Evolutionary conservation across 805 yeast species (phyloP), one percentile per base, ranked within the genome.

Genomic region (Grigorovia humatica): DNA sequence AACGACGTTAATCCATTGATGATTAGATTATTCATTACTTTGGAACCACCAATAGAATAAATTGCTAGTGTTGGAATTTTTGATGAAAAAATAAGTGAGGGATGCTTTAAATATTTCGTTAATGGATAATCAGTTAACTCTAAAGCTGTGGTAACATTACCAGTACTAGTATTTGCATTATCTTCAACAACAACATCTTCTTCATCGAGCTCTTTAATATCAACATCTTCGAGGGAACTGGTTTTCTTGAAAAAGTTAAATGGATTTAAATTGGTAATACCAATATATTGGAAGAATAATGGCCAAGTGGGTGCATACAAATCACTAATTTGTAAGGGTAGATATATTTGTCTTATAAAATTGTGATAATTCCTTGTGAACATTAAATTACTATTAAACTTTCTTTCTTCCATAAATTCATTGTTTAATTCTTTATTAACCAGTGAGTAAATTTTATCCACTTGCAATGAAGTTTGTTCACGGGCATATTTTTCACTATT

Each of bases 291-390:
- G 47, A 80, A 62, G 52, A 83, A 77, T 3, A 84, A 78, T 43
- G 82, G 85, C 54, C 80, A 64, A 0, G 85, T 76, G 4, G 95
- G 87, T 57, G 90, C 95, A 61, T 90, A 73, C 58, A 89, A 82
- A 68, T 93, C 97, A n/a, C 73, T 50, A 5, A 86, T 43, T 12
- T 83, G 79, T 23, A 91, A 74, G 19, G 78, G 75, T 27, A 79
- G 79, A 47, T 78, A 74, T 29, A 90, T 71, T 43, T 77, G 74
- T 55, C 83, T 78, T 40, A 78, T 73, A 38, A 82, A 67, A 4
- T 75, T 66, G 60, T 93, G 96, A 43, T 75, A 78, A 52, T 76
- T 75, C 57, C 88, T 80, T 1, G 88, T 79, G 61, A 89, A 91
- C 98, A 93, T 93, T 43, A 85, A 76, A 30, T 80, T 82, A 9